Base-by-base conservation (phyloP, 495 filamentous ascomycete species). In the Penicillium subrubescens region DNA sequence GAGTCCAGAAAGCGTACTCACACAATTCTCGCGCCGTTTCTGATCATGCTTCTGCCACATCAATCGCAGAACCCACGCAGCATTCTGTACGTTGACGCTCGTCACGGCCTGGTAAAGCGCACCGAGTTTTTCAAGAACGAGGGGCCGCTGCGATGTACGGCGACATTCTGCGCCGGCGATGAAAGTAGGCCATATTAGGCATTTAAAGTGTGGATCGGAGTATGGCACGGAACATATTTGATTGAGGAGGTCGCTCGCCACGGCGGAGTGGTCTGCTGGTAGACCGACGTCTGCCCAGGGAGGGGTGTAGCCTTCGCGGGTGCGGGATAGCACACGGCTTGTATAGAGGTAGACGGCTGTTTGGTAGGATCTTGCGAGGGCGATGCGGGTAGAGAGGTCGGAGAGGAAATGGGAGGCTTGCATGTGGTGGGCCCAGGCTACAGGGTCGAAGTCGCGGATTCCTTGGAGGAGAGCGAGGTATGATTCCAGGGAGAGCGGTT, bases 181-280 rank as follows among this genome's bases (percentile, higher is more conserved):
- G 67, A 82, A 82, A 4, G 80, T 76, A 0, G 79, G 79, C 80
- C 80, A 82, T 23, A 82, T 81, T 35, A 80, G 76, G 57, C 80
- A 81, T 67, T 82, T 82, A 72, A 81, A 81, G 61, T 82, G 80
- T 12, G 76, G 71, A 34, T 82, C 80, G 0, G 77, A 71, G 55
- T 59, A 35, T 2, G 75, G 75, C 51, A 80, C 73, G 11, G 76
- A 72, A 17, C 73, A 72, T 29, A 82, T 72, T 21, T 81, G 75
- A 37, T 70, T 65, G 44, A 81, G 69, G 56, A 81, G 75, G 14
- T 77, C 71, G 34, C 71, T 65, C n/a, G 75, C 70, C 14, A 79
- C 66, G 33, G 63, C 59, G n/a, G 62, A 52, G 63, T 81, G 79
- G 59, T 80, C 77, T 0, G 63, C 51, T 2, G 75, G 74, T n/a